These are phyloP conservation scores for Saccharomycopsis babjevae DNA, from an alignment of 805 yeast genomes.

Conservation along the genomic window DNA sequence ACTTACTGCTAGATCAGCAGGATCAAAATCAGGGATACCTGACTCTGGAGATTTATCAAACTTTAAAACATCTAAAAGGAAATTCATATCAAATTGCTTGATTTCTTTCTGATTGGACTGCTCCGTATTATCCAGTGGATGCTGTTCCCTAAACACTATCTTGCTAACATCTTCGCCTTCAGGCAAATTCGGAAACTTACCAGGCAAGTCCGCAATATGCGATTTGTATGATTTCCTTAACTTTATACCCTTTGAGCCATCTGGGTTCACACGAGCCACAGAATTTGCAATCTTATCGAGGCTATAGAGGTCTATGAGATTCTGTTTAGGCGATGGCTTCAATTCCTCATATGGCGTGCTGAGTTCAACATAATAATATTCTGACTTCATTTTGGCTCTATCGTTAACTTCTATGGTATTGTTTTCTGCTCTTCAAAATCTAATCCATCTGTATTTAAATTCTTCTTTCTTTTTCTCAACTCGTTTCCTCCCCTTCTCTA, in stretches of 20 bases:
- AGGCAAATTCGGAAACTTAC: constrained; percentile 56
- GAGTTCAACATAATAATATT: constrained; percentile 7
- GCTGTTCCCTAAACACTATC: constrained; percentile 9
- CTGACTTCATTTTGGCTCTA: neutral
- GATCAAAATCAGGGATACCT: constrained; percentile 17
- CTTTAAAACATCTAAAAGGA: constrained; percentile 11
- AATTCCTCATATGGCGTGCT: constrained; percentile 31
- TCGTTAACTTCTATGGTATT: too few species aligned
- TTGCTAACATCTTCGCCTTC: constrained; percentile 20
- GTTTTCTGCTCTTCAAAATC: too few species aligned
- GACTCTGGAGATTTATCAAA: constrained; percentile 17
- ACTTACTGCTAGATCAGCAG: constrained; percentile 15
- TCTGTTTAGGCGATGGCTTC: constrained; percentile 61
- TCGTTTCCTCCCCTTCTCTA: too few species aligned
- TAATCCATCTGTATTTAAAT: too few species aligned
- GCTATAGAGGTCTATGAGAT: constrained; percentile 60
- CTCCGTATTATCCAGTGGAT: neutral
- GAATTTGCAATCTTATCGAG: constrained; percentile 60
- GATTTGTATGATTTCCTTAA: constrained; percentile 90
- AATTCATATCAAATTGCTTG: constrained; percentile 10
- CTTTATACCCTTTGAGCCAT: constrained; percentile 86
- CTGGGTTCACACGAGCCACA: constrained; percentile 78
- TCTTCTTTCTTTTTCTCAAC: neutral
- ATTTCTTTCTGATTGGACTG: constrained; percentile 2
- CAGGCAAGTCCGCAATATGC: constrained; percentile 80